Evolutionary conservation across 192 early-diverging fungal genomes (phyloP), one percentile per base, ranked within the genome.

Genomic region (Haplosporangium gracile): DNA sequence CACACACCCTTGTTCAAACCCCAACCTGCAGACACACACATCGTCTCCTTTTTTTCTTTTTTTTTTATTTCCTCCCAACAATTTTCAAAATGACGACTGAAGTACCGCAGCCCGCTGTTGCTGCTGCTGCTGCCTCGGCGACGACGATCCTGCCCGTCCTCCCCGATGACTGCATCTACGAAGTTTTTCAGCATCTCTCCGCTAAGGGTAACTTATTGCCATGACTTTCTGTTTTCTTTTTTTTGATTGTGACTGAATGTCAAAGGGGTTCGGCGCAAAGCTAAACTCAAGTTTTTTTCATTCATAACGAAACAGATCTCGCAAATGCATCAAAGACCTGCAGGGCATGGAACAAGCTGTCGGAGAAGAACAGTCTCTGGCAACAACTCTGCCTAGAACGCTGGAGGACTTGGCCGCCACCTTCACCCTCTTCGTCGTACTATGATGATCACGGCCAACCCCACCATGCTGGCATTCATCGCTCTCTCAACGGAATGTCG

Each of bases 91-190:
- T 26, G 22, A 71, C 39, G 16, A 71, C 38, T 1, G 20, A 7
- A 40, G 7, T 39, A 42, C 5, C 70, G 42, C 36, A 36, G 36
- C 36, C 36, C 68, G 7, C n/a, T 22, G 42, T 15, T 68, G 13
- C 15, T 38, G 38, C 47, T 10, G 13, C 42, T 60, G 26, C 36
- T 68, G 32, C 13, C 43, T 60, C 63, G 42, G 42, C 42, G 9
- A 43, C 42, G 47, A 6, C 34, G 51, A 79, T 22, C 11, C n/a
- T 29, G 16, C 78, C 78, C 0, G 47, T 39, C 42, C 60, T 86
- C 15, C 75, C 84, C 4, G 84, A 86, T 15, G 84, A 86, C 65
- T 86, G 84, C 16, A 68, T 86, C 75, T 86, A 75, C 55, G 84
- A 80, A 18, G 65, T 86, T 13, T 65, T 86, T 10, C 74, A 73